Evolutionary conservation across 2,329 filamentous ascomycete genomes (phyloP).

Genomic region (Leptosphaerulina australis): DNA sequence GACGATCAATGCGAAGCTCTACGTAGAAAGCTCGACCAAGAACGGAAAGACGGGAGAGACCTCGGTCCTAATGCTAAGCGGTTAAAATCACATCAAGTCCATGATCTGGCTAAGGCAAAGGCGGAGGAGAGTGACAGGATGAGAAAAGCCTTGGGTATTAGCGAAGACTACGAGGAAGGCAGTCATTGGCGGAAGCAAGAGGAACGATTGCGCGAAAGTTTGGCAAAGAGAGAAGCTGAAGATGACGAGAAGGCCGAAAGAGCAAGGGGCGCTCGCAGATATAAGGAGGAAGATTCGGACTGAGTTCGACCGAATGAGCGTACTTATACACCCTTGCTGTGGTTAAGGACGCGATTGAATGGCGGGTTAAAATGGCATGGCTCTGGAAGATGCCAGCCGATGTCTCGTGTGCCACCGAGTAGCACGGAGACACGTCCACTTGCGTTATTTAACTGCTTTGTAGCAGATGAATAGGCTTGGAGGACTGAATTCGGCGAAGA

Average conservation of each 20-base stretch:
- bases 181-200: constrained; percentile 86
- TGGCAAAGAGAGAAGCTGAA: constrained; percentile 50
- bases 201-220: constrained; percentile 62
- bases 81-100: constrained; percentile 91
- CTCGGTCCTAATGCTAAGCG: constrained; percentile 55
- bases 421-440: neutral
- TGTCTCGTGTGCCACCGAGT: neutral
- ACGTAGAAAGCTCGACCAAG: constrained; percentile 64
- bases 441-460: neutral
- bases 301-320: constrained; percentile 17
- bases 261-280: constrained; percentile 33
- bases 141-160: constrained; percentile 84
- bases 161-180: constrained; percentile 83
- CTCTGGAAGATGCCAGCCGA: neutral
- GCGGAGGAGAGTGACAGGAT: constrained; percentile 92
- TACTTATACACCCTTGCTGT: neutral
- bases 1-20: constrained; percentile 74
- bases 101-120: constrained; percentile 95
- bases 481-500: neutral
- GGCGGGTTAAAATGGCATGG: neutral
- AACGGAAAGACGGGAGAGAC: constrained; percentile 48
- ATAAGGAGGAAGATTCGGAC: constrained; percentile 39
- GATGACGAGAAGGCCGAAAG: constrained; percentile 38
- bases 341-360: neutral
- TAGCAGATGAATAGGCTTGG: neutral